Evolutionary conservation across 2,329 filamentous ascomycete species (phyloP).

Genomic region (Phyllosticta citriasiana): DNA sequence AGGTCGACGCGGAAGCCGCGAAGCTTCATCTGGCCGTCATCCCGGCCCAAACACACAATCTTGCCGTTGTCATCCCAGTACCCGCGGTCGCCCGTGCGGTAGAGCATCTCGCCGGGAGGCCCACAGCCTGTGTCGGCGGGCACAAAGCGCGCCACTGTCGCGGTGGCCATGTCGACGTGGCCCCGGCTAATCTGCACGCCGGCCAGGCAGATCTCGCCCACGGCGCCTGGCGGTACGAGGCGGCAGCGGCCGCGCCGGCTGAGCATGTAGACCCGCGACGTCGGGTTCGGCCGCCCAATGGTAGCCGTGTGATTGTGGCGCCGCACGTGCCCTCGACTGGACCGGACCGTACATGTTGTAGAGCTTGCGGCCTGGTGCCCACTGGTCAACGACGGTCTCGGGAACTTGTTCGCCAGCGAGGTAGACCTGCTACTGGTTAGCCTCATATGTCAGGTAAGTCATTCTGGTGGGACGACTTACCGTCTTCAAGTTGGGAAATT

Average conservation of each 20-base stretch:
- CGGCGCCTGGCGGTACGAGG: slow-evolving; percentile 21
- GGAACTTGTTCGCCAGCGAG: neutral
- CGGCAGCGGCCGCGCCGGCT: neutral
- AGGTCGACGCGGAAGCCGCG: slow-evolving; percentile 32
- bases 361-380: no score
- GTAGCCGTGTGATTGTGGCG: no score
- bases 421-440: neutral
- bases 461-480: neutral
- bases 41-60: slow-evolving; percentile 31
- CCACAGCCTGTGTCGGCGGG: slow-evolving; percentile 15
- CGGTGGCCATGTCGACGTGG: slow-evolving; percentile 19
- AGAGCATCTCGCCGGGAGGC: slow-evolving; percentile 17
- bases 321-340: no score
- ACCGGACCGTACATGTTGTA: no score
- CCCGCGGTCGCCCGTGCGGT: slow-evolving; percentile 34
- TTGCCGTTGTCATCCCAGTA: slow-evolving; percentile 28
- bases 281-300: no score
- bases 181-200: slow-evolving; percentile 35
- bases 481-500: slow-evolving; percentile 24
- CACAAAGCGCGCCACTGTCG: no score
- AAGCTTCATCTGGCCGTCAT: slow-evolving; percentile 34
- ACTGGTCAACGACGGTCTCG: slow-evolving; percentile 12
- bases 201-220: slow-evolving; percentile 35
- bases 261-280: no score
- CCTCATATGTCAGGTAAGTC: neutral